phyloP scores from a whole-genome alignment of 2,329 filamentous ascomycete genomes.

The Exophiala bonariae region DNA sequence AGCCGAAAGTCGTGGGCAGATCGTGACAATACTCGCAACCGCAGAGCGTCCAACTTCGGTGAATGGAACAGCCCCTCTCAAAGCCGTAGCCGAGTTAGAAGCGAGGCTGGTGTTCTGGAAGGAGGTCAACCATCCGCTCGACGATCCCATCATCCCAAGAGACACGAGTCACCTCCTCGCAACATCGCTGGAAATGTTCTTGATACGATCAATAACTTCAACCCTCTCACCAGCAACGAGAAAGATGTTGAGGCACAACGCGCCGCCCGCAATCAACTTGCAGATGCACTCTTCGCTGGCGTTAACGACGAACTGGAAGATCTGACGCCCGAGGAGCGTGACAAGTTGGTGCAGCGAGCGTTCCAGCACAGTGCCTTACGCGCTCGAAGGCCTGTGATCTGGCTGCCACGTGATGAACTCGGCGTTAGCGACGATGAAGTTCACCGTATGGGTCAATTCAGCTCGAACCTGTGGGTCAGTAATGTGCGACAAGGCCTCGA shows the following conservation, averaged over 20 bases:
- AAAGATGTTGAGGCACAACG: conserved; percentile 71
- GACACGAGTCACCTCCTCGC: conserved; percentile 12
- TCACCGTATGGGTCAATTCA: conserved; percentile 71
- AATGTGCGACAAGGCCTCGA: conserved; percentile 90
- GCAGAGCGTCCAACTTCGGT: conserved; percentile 42
- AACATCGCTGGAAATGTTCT: conserved; percentile 17
- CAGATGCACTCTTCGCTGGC: conserved; percentile 79
- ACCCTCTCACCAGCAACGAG: conserved; percentile 43
- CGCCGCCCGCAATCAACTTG: conserved; percentile 57
- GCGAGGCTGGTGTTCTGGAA: neutral
- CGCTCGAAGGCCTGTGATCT: conserved; percentile 81
- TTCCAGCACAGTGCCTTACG: conserved; percentile 89
- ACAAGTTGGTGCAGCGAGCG: conserved; percentile 78
- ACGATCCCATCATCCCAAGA: conserved; percentile 1
- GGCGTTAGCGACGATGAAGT: conserved; percentile 93
- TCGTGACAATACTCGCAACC: conserved; percentile 36
- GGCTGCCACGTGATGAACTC: conserved; percentile 88
- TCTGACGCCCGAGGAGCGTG: conserved; percentile 83
- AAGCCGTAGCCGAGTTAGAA: conserved; percentile 10
- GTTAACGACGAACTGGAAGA: conserved; percentile 94
- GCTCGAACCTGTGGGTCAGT: conserved; percentile 80
- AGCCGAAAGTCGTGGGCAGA: conserved; percentile 40
- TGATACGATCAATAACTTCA: conserved; percentile 29
- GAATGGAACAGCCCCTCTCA: conserved; percentile 30
- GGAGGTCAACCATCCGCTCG: neutral